Evolutionary conservation across 1,284 basidiomycete genomes (phyloP), one percentile per base, ranked within the genome.

Genomic region (Porodaedalea pini): DNA sequence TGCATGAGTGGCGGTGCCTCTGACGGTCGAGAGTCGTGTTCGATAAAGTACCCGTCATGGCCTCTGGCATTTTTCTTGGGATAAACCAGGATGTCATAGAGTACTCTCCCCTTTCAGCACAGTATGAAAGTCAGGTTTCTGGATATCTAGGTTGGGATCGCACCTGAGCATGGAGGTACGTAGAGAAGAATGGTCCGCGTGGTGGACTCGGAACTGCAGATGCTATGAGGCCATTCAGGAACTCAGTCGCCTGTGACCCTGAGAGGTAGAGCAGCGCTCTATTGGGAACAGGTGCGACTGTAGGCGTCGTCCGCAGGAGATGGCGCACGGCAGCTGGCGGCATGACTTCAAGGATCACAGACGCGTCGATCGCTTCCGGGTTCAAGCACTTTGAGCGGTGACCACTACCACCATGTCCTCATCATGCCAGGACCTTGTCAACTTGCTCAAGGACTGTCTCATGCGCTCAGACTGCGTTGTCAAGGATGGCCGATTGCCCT

Each of bases 61-160:
- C 75, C 81, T 45, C 71, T 73, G 61, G 64, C 61, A 27, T 74
- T 75, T 36, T 76, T 75, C 65, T 76, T 75, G 39, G 87, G 85
- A 69, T 94, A 91, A 57, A 96, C 77, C 71, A 98, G 94, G 40
- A 88, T 76, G 69, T 98, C 94, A 67, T 94, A 87, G 34, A 98
- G 76, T 29, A 98, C 85, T 66, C 95, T 83, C 41, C 97, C 97
- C 90, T 97, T 69, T 7, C 59, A 55, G 51, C 54, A 19, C 6
- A 51, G 59, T 47, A 47, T 58, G 49, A 51, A 61, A 58, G 32
- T 31, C 51, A 54, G 43, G 19, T 34, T 19, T 17, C 17, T 56
- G 29, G 5, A 59, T 29, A 23, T 11, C 23, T 49, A 25, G 31
- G 7, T n/a, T n/a, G 19, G 41, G 17, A 8, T 27, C 71, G 64